Evolutionary conservation across 805 yeast species (phyloP).

Genomic region (Metschnikowia picachoensis): DNA sequence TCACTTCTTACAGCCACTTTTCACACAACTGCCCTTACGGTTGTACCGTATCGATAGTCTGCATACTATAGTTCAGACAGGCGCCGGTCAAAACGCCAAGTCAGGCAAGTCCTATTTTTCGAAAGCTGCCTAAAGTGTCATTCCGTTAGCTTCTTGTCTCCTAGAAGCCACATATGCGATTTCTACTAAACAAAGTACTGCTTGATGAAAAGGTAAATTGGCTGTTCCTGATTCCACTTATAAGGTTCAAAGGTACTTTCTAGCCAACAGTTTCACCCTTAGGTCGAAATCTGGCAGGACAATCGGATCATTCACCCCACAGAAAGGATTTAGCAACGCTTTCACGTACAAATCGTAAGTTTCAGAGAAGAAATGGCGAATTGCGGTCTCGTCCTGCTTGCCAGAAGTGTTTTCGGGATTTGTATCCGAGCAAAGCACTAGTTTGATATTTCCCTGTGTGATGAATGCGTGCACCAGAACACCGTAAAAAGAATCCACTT

Average conservation of each 20-base stretch:
- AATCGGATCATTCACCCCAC: slow-evolving; percentile 70
- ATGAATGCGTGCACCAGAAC: slow-evolving; percentile 77
- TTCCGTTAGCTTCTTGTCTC: too few species aligned
- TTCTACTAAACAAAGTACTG: too few species aligned
- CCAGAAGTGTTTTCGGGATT: slow-evolving; percentile 1
- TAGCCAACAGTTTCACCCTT: slow-evolving; percentile 66
- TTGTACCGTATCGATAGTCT: too few species aligned
- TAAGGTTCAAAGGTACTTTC: slow-evolving; percentile 56
- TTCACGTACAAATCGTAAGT: slow-evolving; percentile 86
- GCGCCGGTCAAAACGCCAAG: too few species aligned
- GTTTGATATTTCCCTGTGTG: slow-evolving; percentile 83
- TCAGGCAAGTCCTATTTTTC: too few species aligned
- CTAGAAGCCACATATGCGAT: too few species aligned
- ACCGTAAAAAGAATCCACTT: slow-evolving; percentile 83
- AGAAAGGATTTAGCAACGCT: slow-evolving; percentile 82
- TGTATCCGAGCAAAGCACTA: slow-evolving; percentile 52
- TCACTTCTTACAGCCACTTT: too few species aligned
- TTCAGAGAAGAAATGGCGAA: slow-evolving; percentile 80
- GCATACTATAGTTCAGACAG: too few species aligned
- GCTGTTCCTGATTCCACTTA: too few species aligned
- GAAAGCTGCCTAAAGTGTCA: too few species aligned
- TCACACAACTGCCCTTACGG: too few species aligned
- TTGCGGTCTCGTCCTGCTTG: slow-evolving; percentile 58
- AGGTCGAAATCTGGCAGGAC: slow-evolving; percentile 71
- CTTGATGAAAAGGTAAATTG: too few species aligned